Conservation (phyloP, 257 asterid genomes). For the Solanum clarkiae region DNA sequence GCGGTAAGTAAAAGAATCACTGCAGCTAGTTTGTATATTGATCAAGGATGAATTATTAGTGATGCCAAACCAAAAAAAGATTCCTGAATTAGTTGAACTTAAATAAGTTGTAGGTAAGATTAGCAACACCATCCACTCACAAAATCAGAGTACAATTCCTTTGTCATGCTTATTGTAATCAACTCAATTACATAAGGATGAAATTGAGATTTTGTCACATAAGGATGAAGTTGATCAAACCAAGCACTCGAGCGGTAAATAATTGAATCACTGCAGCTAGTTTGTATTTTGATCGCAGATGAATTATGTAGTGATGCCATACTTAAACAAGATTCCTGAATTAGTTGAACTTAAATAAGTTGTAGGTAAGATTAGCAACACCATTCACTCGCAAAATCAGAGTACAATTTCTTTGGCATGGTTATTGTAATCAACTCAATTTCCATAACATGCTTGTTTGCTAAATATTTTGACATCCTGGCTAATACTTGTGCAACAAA, state of each 20-base stretch:
- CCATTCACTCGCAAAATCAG: not conserved
- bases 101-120: not conserved
- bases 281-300: not conserved
- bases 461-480: not conserved
- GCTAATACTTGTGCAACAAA: not conserved
- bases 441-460: not conserved
- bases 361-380: not conserved
- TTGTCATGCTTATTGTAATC: not conserved
- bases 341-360: not conserved
- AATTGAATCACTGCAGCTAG: not conserved
- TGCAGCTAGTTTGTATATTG: not conserved
- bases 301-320: not conserved
- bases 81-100: not conserved
- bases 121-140: not conserved
- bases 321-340: not conserved
- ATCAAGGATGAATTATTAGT: not conserved
- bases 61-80: not conserved
- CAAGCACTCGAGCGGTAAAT: not conserved
- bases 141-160: not conserved
- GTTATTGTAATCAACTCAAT: not conserved
- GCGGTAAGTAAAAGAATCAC: not conserved
- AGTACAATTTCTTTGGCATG: not conserved
- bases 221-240: not conserved
- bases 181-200: not conserved
- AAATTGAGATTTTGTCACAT: not conserved